These are phyloP conservation scores for Hypoxylon sp. DNA, from an alignment of 2,329 filamentous ascomycete species.

Conservation along the genomic window DNA sequence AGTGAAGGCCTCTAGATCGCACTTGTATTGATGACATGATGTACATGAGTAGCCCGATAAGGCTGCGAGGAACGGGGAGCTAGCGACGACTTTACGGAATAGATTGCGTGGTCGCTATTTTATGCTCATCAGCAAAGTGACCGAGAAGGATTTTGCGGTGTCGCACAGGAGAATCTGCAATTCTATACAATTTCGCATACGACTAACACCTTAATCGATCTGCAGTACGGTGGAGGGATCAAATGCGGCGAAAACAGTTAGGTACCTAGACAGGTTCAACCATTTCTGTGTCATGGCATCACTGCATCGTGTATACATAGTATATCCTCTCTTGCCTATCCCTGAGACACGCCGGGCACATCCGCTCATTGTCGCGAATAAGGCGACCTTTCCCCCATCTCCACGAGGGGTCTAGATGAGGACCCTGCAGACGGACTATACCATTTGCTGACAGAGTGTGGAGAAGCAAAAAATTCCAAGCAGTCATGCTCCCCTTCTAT, in stretches of 20 bases:
- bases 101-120: background rate
- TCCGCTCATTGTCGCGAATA: conserved; percentile 3
- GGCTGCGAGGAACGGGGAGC: conserved; percentile 17
- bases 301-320: conserved; percentile 8
- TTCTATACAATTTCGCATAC: conserved; percentile 1
- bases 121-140: conserved; percentile 1
- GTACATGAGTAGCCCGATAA: background rate
- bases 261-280: background rate
- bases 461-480: conserved; percentile 29
- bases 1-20: conserved; percentile 24
- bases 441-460: conserved; percentile 24
- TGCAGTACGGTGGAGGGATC: background rate
- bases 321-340: background rate
- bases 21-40: conserved; percentile 1
- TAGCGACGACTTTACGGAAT: background rate
- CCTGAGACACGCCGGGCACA: conserved; percentile 21
- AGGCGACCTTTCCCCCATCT: background rate
- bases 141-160: background rate
- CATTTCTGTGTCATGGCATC: conserved; percentile 1
- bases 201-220: conserved; percentile 9
- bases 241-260: background rate
- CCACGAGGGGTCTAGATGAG: conserved; percentile 2
- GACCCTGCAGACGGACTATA: conserved; percentile 12
- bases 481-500: conserved; percentile 26
- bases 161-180: conserved; percentile 6